Base-by-base conservation (phyloP, 2,329 filamentous ascomycete genomes). In the Paecilomyces niveus region DNA sequence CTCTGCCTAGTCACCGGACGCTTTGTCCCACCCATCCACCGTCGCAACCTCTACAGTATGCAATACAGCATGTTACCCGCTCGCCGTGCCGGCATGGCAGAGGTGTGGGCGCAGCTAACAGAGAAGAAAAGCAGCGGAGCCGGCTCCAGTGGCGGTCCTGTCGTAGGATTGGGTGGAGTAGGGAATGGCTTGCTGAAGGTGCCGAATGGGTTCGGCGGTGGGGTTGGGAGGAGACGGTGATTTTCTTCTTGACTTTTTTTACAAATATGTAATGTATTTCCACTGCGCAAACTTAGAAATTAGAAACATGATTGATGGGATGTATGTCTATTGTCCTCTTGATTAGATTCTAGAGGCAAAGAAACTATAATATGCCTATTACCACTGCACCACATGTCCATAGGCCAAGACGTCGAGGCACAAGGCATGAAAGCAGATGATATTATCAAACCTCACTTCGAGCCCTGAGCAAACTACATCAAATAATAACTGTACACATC, bases 31-130 rank as follows among this genome's bases (percentile, higher is more conserved):
- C 93, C 95, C 0, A 95, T 99, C 54, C 92, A 97, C 71, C 85
- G 95, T 56, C 93, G 92, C 70, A 95, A 94, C 69, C 81, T 99
- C 55, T 99, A 99, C 76, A 95, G 91, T 65, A 80, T 99, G 67
- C 94, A 99, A 76, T 99, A 99, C 75, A 96, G 91, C 77, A 97
- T 97, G 91, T 81, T 99, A 49, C 95, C 95, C 0, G 89, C 90
- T 7, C 84, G 84, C 57, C 81, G 95, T 52, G 89, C 90, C 0
- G 86, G 88, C 1, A 89, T 97, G 58, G 80, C 84, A 66, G 92
- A 97, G 70, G 88, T 97, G 72, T 99, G 95, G 94, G 80, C 83
- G 51, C 83, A 84, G 45, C 76, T 94, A 57, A 88, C 83, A 64
- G 76, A 83, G 57, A 74, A 71, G 55, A 74, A 73, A 56, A 58